These are phyloP conservation scores for Kokia cookei DNA, from an alignment of 441 rosid species.

Conservation along the genomic window DNA sequence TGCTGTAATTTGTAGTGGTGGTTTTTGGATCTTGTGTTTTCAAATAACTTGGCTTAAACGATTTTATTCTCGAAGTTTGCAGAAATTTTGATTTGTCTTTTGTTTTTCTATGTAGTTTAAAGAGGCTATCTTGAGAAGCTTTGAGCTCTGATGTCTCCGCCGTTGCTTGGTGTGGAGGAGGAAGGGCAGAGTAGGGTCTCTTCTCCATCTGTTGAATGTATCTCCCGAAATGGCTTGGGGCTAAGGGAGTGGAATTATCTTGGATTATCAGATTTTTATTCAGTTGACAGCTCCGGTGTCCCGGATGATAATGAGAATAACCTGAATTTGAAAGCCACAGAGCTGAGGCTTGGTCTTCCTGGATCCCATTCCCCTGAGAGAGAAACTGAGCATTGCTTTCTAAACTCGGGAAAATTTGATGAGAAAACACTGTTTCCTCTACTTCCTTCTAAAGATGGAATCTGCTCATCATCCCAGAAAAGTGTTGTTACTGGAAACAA, in stretches of 20 bases:
- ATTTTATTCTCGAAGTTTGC: neutral
- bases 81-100: neutral
- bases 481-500: slow-evolving; percentile 64
- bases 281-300: slow-evolving; percentile 48
- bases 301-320: slow-evolving; percentile 35
- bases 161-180: slow-evolving; percentile 38
- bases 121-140: neutral
- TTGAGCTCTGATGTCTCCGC: slow-evolving; percentile 15
- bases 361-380: slow-evolving; percentile 70
- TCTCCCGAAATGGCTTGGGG: slow-evolving; percentile 29
- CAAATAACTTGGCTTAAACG: no score
- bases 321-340: slow-evolving; percentile 78
- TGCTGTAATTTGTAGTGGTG: no score
- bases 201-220: slow-evolving; percentile 33
- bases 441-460: slow-evolving; percentile 55
- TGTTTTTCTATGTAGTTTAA: slow-evolving; percentile 6
- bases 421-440: slow-evolving; percentile 76
- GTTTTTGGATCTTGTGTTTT: no score
- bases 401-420: slow-evolving; percentile 45
- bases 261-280: slow-evolving; percentile 52
- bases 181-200: slow-evolving; percentile 40
- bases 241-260: slow-evolving; percentile 54
- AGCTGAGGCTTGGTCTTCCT: slow-evolving; percentile 86
- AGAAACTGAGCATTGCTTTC: slow-evolving; percentile 35
- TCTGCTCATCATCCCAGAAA: slow-evolving; percentile 39